Base-by-base conservation (phyloP, 192 early-diverging fungal species). In the Umbelopsis sp. region DNA sequence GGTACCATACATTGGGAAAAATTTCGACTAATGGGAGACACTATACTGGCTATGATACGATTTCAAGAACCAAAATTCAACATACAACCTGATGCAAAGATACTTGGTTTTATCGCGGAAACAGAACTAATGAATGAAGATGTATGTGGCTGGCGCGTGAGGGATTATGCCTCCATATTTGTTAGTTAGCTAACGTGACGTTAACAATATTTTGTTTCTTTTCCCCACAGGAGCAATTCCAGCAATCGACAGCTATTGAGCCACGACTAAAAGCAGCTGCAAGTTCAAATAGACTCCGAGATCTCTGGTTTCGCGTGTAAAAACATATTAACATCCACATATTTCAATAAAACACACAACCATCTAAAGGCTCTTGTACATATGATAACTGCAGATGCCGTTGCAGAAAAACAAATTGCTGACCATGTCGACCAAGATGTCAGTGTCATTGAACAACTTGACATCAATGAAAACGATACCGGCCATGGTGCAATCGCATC, bases 1-100 rank as follows among this genome's bases (percentile, higher is more conserved):
- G 90, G 91, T 9, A 82, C 80, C 11, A 81, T 94, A 53, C 91
- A 94, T 79, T 85, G 92, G 78, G 76, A 86, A 68, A 94, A 94
- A 75, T 92, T 90, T 76, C 66, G 86, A 34, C 54, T 90, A 49
- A 87, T 94, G 84, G 76, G 76, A 45, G 70, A 77, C 36, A 68
- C 59, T 8, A 72, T 77, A 14, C 31, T 77, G 11, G 71, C 53
- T 14, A 67, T 72, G 73, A 68, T 74, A 45, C 51, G 66, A 25
- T 74, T 74, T 49, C 67, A 74, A 47, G 53, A 62, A 34, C 66
- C 73, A 36, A 69, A 20, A 24, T 74, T 72, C 47, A 65, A 31
- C 17, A 62, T 62, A 62, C 56, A 62, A 17, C 71, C 75, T 14
- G 52, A 72, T 50, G 66, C 65, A 12, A 62, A 34, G 16, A 68